phyloP scores from a whole-genome alignment of 768 basidiomycete genomes.

The Pluteus cervinus region DNA sequence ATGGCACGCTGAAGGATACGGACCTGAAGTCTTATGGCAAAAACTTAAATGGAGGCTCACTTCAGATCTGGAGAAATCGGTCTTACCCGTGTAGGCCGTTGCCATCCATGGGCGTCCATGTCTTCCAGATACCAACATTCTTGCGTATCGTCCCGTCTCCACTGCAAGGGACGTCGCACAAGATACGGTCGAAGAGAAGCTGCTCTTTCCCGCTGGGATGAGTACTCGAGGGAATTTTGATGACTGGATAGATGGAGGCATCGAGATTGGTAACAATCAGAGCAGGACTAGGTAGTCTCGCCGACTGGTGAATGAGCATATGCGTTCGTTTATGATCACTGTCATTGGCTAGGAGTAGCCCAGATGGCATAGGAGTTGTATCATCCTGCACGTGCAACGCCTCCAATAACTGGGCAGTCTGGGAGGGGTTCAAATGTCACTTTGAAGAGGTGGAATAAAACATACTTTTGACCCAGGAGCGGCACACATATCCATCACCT shows the following conservation, averaged over 20 bases:
- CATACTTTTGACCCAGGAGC: slow-evolving; percentile 93
- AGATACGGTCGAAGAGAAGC: slow-evolving; percentile 84
- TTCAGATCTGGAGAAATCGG: no score
- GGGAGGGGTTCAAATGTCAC: slow-evolving; percentile 6
- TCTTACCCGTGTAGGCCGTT: slow-evolving; percentile 84
- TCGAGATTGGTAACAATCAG: slow-evolving; percentile 96
- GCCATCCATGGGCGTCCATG: slow-evolving; percentile 84
- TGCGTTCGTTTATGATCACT: slow-evolving; percentile 92
- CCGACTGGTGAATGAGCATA: slow-evolving; percentile 95
- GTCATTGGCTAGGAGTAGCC: slow-evolving; percentile 93
- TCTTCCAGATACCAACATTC: slow-evolving; percentile 92
- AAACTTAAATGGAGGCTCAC: no score
- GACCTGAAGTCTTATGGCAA: slow-evolving; percentile 79
- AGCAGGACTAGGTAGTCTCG: slow-evolving; percentile 85
- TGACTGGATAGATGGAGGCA: slow-evolving; percentile 76
- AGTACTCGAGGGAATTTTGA: slow-evolving; percentile 41
- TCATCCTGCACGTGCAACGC: slow-evolving; percentile 82
- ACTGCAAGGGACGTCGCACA: slow-evolving; percentile 97
- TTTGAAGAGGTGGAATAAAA: not conserved
- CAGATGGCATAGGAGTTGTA: slow-evolving; percentile 63
- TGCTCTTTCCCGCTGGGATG: slow-evolving; percentile 29
- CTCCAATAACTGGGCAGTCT: slow-evolving; percentile 96
- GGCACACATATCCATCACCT: slow-evolving; percentile 97
- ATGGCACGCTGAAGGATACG: slow-evolving; percentile 92
- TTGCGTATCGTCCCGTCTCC: slow-evolving; percentile 96